Percentiles rank a stretch among this genome's conserved stretches.
These are phyloP conservation scores for Pythium volutum DNA, from an alignment of 352 stramenopile genomes.

Conservation along the genomic window DNA sequence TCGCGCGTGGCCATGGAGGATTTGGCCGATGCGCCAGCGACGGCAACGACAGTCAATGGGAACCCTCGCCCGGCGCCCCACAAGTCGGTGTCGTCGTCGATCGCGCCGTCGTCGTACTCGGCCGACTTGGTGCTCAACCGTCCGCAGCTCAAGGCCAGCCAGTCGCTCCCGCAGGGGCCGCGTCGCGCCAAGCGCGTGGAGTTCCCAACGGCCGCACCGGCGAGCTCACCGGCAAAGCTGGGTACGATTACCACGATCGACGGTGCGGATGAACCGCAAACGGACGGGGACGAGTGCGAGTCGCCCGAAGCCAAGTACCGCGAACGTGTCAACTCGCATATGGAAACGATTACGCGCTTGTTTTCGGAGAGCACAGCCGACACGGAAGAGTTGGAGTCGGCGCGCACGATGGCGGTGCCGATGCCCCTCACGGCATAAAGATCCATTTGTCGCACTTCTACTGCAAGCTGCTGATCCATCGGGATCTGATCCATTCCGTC, in stretches of 20 bases:
- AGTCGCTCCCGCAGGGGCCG: conserved; percentile 14
- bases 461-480: too few species aligned
- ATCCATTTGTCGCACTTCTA: too few species aligned
- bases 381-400: conserved; percentile 21
- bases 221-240: neutral
- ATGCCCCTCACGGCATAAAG: conserved; percentile 13
- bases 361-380: conserved; percentile 27
- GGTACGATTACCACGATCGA: neutral
- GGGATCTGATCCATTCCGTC: neutral
- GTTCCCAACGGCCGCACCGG: neutral
- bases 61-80: neutral
- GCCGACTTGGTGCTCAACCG: conserved; percentile 11
- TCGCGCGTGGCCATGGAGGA: neutral
- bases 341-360: conserved; percentile 27
- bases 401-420: conserved; percentile 5
- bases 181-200: conserved; percentile 3
- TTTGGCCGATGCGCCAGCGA: neutral
- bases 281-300: neutral
- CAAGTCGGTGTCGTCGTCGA: conserved; percentile 18
- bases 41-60: neutral
- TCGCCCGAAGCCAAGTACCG: conserved; percentile 36
- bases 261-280: neutral
- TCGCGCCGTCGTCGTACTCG: conserved; percentile 20
- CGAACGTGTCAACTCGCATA: conserved; percentile 23
- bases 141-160: conserved; percentile 7